Conservation (phyloP, 2,329 filamentous ascomycete species). For the Venturia aucupariae region DNA sequence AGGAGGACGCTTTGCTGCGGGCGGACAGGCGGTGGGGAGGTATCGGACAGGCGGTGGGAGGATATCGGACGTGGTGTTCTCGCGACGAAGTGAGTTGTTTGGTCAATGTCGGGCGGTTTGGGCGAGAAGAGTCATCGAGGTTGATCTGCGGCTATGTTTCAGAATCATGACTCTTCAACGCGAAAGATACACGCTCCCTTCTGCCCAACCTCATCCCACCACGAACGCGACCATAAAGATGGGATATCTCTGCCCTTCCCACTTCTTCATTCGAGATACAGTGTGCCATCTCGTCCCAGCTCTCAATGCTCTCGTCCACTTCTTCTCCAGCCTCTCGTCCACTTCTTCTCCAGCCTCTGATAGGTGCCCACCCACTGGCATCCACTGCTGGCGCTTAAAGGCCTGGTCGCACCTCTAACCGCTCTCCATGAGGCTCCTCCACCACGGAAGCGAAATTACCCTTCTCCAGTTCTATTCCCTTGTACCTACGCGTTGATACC, state of each 20-base stretch:
- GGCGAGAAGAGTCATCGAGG: not conserved
- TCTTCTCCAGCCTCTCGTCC: too few species aligned
- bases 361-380: not conserved
- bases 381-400: not conserved
- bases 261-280: not conserved
- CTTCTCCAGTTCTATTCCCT: not conserved
- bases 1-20: not conserved
- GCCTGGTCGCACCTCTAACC: not conserved
- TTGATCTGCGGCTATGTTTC: not conserved
- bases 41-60: too few species aligned
- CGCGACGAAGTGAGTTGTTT: not conserved
- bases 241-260: not conserved
- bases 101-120: not conserved
- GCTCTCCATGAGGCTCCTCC: not conserved
- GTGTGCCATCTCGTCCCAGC: not conserved
- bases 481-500: not conserved
- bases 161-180: conserved; percentile 3
- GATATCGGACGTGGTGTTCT: not conserved
- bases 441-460: conserved; percentile 10
- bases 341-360: not conserved
- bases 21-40: not conserved
- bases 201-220: not conserved
- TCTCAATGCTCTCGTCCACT: not conserved
- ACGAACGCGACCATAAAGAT: not conserved
- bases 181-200: not conserved